Evolutionary conservation across 331 rosid species (phyloP), one percentile per base, ranked within the genome.

Genomic region (Prunus yedoensis): DNA sequence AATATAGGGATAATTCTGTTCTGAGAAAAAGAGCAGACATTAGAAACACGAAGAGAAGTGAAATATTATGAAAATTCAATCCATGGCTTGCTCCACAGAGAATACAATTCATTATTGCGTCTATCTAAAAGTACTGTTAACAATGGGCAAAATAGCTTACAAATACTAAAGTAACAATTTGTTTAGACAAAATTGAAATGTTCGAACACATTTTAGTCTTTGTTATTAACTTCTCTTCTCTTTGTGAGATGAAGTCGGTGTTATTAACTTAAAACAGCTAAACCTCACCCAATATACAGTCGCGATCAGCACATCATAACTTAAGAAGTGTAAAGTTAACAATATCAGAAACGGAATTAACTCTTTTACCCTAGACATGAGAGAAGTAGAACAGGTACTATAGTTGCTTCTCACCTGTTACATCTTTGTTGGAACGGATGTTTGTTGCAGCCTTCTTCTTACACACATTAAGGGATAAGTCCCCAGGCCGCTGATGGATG

Each of bases 381-480:
- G n/a, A 59, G 14, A 27, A 41, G 21, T n/a, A 14, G 13, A 41
- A 52, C 10, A 43, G 20, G 77, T 30, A 78, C 21, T 20, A 71
- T 18, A 80, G 67, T 46, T 68, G 67, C 43, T 84, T 79, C 86
- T 84, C 67, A 92, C 99, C 99, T 82, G 99, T 72, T 79, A 68
- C 82, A 79, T 94, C 99, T 87, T 94, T 94, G 87, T 94, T 94
- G 75, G 99, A 94, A 25, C 99, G 97, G 18, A 94, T 51, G 75
- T 94, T 94, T 35, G 99, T 94, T 45, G 99, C 99, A 59, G 99
- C 99, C 77, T 94, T 94, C 83, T 88, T 94, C 88, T 94, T 94
- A 87, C 99, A 94, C 63, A 94, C 97, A 49, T 94, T 94, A 74
- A 94, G 94, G 28, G 92, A 57, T 78, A 94, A 85, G 84, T 94